phyloP scores from a whole-genome alignment of 352 stramenopile species.

The Phytophthora crassamura region DNA sequence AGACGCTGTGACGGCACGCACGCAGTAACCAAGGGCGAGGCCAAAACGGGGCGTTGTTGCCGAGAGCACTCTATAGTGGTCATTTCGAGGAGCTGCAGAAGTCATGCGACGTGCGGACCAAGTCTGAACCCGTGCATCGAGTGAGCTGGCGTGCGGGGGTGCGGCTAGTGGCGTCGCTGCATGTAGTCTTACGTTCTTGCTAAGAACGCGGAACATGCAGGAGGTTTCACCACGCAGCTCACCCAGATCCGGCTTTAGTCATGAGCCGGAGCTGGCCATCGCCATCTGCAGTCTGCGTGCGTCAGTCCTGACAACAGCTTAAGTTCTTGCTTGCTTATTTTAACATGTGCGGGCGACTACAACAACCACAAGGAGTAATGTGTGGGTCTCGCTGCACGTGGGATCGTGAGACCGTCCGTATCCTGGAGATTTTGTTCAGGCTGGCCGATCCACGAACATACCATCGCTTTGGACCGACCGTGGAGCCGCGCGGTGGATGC shows the following conservation, averaged over 20 bases:
- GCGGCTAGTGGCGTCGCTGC: not conserved
- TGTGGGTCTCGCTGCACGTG: conserved; percentile 12
- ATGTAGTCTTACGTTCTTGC: not conserved
- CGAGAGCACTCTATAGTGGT: not conserved
- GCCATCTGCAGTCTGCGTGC: conserved; percentile 7
- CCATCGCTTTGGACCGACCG: too few relatives aligned
- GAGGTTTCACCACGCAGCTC: conserved; percentile 2
- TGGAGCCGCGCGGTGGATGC: too few relatives aligned
- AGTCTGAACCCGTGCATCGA: conserved; percentile 2
- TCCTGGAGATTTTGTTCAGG: conserved; percentile 3
- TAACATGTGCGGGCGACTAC: conserved; percentile 9
- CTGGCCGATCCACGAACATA: too few relatives aligned
- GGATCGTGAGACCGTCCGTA: conserved; percentile 17
- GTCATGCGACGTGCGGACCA: not conserved
- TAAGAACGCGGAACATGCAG: not conserved
- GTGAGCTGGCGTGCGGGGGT: conserved; percentile 1
- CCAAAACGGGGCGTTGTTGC: not conserved
- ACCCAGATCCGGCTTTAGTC: conserved; percentile 7
- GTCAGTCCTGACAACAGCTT: conserved; percentile 3
- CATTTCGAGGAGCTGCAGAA: too few relatives aligned
- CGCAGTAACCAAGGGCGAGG: not conserved
- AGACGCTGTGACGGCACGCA: too few relatives aligned
- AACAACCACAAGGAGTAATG: conserved; percentile 18
- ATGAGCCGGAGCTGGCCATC: not conserved
- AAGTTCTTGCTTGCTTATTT: conserved; percentile 7